Conservation (phyloP, 768 basidiomycete species). For the Hortiboletus campestris region DNA sequence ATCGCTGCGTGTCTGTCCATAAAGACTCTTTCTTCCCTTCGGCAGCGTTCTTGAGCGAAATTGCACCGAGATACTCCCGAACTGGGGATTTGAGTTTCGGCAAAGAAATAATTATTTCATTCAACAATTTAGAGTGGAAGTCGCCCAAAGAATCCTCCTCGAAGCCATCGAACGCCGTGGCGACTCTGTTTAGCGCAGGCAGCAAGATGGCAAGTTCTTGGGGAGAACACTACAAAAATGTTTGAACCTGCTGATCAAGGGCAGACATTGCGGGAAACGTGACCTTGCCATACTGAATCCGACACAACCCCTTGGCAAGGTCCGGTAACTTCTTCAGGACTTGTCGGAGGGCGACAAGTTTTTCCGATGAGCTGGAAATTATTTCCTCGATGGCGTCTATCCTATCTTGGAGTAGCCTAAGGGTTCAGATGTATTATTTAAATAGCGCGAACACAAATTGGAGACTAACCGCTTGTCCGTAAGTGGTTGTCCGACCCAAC, state of each 20-base stretch:
- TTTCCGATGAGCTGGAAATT: constrained; percentile 53
- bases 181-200: constrained; percentile 71
- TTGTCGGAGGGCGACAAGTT: constrained; percentile 63
- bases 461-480: constrained; percentile 59
- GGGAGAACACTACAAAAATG: constrained; percentile 62
- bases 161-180: constrained; percentile 54
- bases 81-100: constrained; percentile 62
- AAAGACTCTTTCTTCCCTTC: constrained; percentile 67
- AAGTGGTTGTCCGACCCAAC: constrained; percentile 87
- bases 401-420: constrained; percentile 70
- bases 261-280: constrained; percentile 10
- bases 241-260: not conserved
- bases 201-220: constrained; percentile 77
- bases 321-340: constrained; percentile 80
- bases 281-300: constrained; percentile 91
- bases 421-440: not conserved
- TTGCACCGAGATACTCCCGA: constrained; percentile 47
- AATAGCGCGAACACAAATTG: not conserved
- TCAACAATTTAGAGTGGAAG: constrained; percentile 66
- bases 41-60: constrained; percentile 61
- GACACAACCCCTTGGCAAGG: constrained; percentile 78
- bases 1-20: constrained; percentile 60
- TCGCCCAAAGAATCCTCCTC: constrained; percentile 45
- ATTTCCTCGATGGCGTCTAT: constrained; percentile 88
- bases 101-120: constrained; percentile 64